Evolutionary conservation across 2,329 filamentous ascomycete genomes (phyloP).

Genomic region (Penicillium thymicola): DNA sequence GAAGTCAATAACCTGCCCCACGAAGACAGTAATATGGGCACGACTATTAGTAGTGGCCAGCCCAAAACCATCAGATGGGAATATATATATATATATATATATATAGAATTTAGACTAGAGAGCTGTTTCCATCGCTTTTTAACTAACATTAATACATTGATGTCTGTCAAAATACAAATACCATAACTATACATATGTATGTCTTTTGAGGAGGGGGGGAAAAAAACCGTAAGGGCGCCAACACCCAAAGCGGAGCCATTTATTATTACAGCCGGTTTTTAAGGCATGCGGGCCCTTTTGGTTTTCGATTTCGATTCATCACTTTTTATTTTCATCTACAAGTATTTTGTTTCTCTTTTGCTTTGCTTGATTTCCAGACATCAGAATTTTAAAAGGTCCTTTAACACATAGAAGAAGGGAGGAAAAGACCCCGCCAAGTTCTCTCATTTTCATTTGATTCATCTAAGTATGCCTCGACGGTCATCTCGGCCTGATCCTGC

Average conservation of each 20-base stretch:
- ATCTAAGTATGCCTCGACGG: conserved; percentile 34
- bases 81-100: too few species aligned
- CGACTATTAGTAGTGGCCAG: neutral
- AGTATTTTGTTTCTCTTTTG: neutral
- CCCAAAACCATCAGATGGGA: neutral
- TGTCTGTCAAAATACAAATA: neutral
- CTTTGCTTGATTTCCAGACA: neutral
- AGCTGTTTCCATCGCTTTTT: too few species aligned
- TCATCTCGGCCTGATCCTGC: conserved; percentile 38
- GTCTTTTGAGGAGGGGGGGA: neutral
- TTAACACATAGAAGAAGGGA: neutral
- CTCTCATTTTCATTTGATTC: neutral
- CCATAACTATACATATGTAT: too few species aligned
- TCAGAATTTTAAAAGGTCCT: neutral
- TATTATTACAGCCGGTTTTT: conserved; percentile 6
- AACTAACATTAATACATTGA: neutral
- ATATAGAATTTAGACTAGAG: neutral
- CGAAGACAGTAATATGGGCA: neutral
- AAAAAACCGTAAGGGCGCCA: neutral
- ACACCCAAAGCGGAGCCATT: conserved; percentile 4
- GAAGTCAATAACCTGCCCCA: neutral
- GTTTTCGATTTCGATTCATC: neutral
- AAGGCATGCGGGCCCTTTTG: conserved; percentile 6
- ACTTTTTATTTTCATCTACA: neutral
- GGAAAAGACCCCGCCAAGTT: neutral